These are phyloP conservation scores for Lasiodiplodia sp. DNA, from an alignment of 2,329 filamentous ascomycete genomes.

Conservation along the genomic window DNA sequence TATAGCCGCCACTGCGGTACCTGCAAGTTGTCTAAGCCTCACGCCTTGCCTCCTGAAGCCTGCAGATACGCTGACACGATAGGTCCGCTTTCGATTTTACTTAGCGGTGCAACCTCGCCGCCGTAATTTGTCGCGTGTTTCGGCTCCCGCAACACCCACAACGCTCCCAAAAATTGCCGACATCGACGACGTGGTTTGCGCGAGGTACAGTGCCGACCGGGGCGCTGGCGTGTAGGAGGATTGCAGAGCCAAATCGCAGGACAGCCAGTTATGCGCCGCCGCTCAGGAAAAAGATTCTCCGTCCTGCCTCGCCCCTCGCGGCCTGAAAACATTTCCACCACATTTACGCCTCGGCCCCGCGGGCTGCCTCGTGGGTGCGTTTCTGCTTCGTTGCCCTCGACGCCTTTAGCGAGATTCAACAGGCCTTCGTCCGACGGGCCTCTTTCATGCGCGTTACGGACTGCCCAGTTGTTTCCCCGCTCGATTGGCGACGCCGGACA, in stretches of 20 bases:
- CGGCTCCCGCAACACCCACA: conserved; percentile 2
- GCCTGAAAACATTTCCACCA: conserved; percentile 6
- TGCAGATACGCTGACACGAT: conserved; percentile 13
- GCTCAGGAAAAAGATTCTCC: conserved; percentile 1
- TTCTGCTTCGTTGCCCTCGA: conserved; percentile 15
- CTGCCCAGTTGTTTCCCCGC: neutral
- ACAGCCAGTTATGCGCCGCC: conserved; percentile 15
- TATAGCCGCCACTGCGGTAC: conserved; percentile 9
- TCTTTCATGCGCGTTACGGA: conserved; percentile 21
- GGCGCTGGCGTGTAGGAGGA: neutral
- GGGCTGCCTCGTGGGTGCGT: conserved; percentile 18
- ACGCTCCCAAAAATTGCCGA: neutral
- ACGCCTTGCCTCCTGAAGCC: conserved; percentile 19
- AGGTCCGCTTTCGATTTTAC: conserved; percentile 7
- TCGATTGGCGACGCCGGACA: conserved; percentile 1
- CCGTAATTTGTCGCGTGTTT: conserved; percentile 9
- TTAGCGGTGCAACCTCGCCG: conserved; percentile 20
- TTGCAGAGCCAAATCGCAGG: conserved; percentile 15
- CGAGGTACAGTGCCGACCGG: neutral
- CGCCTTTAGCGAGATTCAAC: conserved; percentile 24
- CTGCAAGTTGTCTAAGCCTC: conserved; percentile 11
- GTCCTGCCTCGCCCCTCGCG: conserved; percentile 8
- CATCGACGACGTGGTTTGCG: neutral
- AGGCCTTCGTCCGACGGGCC: conserved; percentile 18
- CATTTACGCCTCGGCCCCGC: neutral